Evolutionary conservation across 2,329 filamentous ascomycete genomes (phyloP).

Genomic region (Fusarium sp.): DNA sequence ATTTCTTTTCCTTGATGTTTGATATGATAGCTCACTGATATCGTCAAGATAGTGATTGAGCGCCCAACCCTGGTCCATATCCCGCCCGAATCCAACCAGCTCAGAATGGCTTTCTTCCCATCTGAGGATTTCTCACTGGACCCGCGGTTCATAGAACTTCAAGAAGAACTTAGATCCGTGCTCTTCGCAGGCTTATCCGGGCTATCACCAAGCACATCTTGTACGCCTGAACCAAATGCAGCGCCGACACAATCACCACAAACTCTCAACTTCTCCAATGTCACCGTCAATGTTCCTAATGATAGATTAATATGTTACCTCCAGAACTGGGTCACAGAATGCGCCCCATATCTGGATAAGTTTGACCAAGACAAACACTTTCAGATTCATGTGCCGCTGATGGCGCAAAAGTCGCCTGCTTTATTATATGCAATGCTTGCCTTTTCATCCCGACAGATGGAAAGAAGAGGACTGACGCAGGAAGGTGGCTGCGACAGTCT

Average conservation of each 20-base stretch:
- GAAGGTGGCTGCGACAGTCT: constrained; percentile 64
- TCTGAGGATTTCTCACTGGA: constrained; percentile 55
- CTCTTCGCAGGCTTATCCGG: constrained; percentile 56
- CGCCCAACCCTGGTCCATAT: neutral
- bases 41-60: neutral
- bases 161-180: constrained; percentile 61
- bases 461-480: constrained; percentile 64
- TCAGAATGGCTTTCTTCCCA: constrained; percentile 41
- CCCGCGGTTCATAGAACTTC: constrained; percentile 61
- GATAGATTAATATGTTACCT: constrained; percentile 54
- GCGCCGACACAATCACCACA: constrained; percentile 30
- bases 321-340: constrained; percentile 67
- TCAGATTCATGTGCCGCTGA: constrained; percentile 64
- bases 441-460: constrained; percentile 67
- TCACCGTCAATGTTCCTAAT: constrained; percentile 50
- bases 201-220: constrained; percentile 49
- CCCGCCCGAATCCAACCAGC: constrained; percentile 4
- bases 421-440: constrained; percentile 67
- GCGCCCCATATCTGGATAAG: constrained; percentile 67
- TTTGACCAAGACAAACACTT: constrained; percentile 69
- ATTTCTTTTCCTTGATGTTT: neutral
- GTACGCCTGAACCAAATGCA: constrained; percentile 45
- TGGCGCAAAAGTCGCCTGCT: constrained; percentile 62
- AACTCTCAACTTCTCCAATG: constrained; percentile 49
- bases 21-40: no score